These are phyloP conservation scores for Akanthomyces lecanii DNA, from an alignment of 2,329 filamentous ascomycete genomes.

Conservation along the genomic window DNA sequence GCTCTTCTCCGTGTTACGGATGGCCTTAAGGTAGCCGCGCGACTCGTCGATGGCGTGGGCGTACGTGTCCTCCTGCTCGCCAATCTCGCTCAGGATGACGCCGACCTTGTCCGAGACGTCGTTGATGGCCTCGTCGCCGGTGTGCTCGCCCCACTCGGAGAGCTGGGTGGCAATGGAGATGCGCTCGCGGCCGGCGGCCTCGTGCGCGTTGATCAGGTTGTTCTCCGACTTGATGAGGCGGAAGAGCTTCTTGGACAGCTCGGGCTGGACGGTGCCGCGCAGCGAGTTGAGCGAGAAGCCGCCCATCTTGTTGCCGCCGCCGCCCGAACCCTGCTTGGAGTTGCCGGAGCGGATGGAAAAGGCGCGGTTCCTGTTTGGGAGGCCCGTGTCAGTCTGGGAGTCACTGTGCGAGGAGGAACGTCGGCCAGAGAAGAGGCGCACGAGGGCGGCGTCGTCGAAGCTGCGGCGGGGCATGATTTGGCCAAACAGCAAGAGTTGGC, in stretches of 20 bases:
- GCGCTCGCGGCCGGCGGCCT: constrained; percentile 79
- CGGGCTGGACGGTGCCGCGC: constrained; percentile 77
- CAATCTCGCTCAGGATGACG: constrained; percentile 85
- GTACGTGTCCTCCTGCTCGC: constrained; percentile 87
- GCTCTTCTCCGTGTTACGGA: constrained; percentile 91
- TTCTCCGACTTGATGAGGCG: constrained; percentile 95
- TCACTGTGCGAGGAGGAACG: constrained; percentile 21
- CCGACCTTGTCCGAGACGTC: constrained; percentile 96
- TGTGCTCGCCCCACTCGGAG: constrained; percentile 94
- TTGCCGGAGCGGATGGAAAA: constrained; percentile 69
- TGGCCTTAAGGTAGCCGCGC: constrained; percentile 77
- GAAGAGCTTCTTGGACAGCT: constrained; percentile 84
- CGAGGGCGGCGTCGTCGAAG: constrained; percentile 27
- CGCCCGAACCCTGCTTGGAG: constrained; percentile 36
- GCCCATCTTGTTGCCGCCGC: constrained; percentile 35
- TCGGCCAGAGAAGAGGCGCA: constrained; percentile 20
- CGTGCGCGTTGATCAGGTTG: constrained; percentile 77
- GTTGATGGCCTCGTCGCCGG: constrained; percentile 77
- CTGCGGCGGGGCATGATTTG: constrained; percentile 30
- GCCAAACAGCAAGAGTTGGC: background rate
- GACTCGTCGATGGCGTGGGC: constrained; percentile 85
- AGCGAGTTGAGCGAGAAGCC: constrained; percentile 85
- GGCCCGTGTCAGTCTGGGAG: constrained; percentile 25
- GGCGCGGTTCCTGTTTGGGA: constrained; percentile 61
- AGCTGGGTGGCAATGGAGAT: constrained; percentile 82